phyloP scores from a whole-genome alignment of 257 asterid species.

The Sherardia arvensis region DNA sequence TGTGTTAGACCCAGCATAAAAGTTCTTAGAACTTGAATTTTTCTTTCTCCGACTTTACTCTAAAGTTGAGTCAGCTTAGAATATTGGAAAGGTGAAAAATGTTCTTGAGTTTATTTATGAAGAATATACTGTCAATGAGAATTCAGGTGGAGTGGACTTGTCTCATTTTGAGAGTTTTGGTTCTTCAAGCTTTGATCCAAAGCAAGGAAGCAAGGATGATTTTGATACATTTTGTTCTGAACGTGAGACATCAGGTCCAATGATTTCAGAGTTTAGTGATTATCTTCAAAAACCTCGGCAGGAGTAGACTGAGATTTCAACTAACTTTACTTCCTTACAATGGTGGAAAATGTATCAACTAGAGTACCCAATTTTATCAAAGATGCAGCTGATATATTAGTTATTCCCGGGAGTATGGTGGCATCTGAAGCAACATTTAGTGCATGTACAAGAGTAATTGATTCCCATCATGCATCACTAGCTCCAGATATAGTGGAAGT shows the following conservation, averaged over 20 bases:
- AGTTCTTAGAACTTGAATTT: neutral
- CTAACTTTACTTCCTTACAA: neutral
- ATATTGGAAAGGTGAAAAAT: neutral
- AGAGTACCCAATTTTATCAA: neutral
- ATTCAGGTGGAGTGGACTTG: neutral
- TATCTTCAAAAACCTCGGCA: neutral
- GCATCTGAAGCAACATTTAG: neutral
- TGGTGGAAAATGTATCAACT: neutral
- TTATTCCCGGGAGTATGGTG: neutral
- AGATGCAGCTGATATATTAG: neutral
- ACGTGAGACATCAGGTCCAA: neutral
- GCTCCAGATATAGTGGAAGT: neutral
- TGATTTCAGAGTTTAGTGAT: neutral
- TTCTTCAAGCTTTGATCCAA: neutral
- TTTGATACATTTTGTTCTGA: neutral
- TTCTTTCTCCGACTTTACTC: neutral
- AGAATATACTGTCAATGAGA: neutral
- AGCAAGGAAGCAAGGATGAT: neutral
- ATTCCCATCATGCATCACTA: neutral
- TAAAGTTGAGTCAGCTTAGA: neutral
- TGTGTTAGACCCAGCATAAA: neutral
- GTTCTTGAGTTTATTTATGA: neutral
- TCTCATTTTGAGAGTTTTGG: neutral
- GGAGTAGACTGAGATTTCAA: neutral
- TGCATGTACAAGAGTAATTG: neutral